Evolutionary conservation across 2,329 filamentous ascomycete species (phyloP).

Genomic region (Trichoderma sp.): DNA sequence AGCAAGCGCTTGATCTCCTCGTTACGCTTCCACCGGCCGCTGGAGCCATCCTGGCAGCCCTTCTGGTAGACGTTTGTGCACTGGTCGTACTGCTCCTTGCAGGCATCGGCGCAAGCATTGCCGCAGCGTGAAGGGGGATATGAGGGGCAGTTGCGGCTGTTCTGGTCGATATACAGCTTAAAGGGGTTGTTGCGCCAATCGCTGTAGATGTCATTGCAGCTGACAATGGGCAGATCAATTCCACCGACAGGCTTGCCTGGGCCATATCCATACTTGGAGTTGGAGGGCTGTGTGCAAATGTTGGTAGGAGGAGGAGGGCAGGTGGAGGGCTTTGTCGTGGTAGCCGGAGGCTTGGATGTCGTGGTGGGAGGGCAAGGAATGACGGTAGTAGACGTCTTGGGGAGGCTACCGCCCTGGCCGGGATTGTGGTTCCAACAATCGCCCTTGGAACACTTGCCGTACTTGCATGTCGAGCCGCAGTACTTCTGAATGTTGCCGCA

Average conservation of each 20-base stretch:
- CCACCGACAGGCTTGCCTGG: conserved; percentile 58
- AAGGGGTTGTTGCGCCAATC: conserved; percentile 46
- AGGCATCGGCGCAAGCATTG: conserved; percentile 51
- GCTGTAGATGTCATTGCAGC: conserved; percentile 51
- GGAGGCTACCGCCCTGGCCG: conserved; percentile 14
- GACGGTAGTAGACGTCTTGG: conserved; percentile 37
- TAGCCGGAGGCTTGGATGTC: conserved; percentile 31
- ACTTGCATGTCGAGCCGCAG: conserved; percentile 41
- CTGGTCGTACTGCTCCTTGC: conserved; percentile 50
- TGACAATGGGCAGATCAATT: conserved; percentile 52
- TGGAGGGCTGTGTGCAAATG: conserved; percentile 53
- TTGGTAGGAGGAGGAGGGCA: conserved; percentile 49
- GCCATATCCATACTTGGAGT: conserved; percentile 63
- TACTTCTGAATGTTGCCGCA: conserved; percentile 46
- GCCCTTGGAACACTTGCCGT: conserved; percentile 41
- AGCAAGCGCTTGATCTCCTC: conserved; percentile 26
- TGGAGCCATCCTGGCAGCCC: conserved; percentile 42
- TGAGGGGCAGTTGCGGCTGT: conserved; percentile 43
- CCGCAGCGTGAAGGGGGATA: conserved; percentile 40
- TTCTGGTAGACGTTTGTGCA: conserved; percentile 50
- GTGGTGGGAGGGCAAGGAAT: conserved; percentile 37
- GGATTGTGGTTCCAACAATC: conserved; percentile 42
- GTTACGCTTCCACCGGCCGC: conserved; percentile 29
- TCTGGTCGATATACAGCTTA: conserved; percentile 50
- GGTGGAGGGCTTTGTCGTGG: conserved; percentile 34